These are phyloP conservation scores for Yamadazyma atlantica DNA, from an alignment of 1,139 yeast genomes.

Conservation along the genomic window DNA sequence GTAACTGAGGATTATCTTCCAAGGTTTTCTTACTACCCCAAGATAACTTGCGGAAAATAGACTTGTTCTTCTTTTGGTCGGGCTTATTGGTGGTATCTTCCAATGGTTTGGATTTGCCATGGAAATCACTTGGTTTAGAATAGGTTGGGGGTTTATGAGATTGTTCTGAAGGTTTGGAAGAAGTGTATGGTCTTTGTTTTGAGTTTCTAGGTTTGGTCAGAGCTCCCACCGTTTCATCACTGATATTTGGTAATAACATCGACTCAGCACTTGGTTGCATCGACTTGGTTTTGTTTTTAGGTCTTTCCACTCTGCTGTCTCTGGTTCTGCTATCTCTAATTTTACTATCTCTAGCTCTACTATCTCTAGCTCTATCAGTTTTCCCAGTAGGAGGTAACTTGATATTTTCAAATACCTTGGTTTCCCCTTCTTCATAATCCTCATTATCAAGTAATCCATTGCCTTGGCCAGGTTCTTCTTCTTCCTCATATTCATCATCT, in stretches of 20 bases:
- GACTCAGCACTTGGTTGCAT: slow-evolving; percentile 38
- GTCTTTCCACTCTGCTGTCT: no score
- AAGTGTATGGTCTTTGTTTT: slow-evolving; percentile 25
- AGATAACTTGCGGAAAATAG: slow-evolving; percentile 66
- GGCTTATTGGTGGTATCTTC: slow-evolving; percentile 23
- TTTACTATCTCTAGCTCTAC: slow-evolving; percentile 3
- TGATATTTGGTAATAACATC: slow-evolving; percentile 36
- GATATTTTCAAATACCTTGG: slow-evolving; percentile 43
- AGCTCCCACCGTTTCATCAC: slow-evolving; percentile 3
- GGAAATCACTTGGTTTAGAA: slow-evolving; percentile 10
- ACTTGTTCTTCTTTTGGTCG: slow-evolving; percentile 39
- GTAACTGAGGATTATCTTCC: slow-evolving; percentile 30
- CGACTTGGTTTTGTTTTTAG: slow-evolving; percentile 24
- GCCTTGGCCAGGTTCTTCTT: slow-evolving; percentile 19
- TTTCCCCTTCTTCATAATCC: slow-evolving; percentile 18
- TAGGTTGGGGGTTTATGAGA: slow-evolving; percentile 5
- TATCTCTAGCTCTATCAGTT: slow-evolving; percentile 6
- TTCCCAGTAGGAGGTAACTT: slow-evolving; percentile 37
- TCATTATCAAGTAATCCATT: slow-evolving; percentile 41
- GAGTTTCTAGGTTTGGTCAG: slow-evolving; percentile 5
- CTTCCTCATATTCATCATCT: slow-evolving; percentile 17
- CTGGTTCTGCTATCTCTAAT: slow-evolving; percentile 4
- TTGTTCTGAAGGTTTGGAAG: slow-evolving; percentile 12
- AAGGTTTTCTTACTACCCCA: slow-evolving; percentile 47
- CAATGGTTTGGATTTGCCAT: slow-evolving; percentile 14